Percentiles rank a stretch among this genome's conserved stretches.
These are phyloP conservation scores for Parasarocladium wereldwijsianum DNA, from an alignment of 2,329 filamentous ascomycete species.

Conservation along the genomic window DNA sequence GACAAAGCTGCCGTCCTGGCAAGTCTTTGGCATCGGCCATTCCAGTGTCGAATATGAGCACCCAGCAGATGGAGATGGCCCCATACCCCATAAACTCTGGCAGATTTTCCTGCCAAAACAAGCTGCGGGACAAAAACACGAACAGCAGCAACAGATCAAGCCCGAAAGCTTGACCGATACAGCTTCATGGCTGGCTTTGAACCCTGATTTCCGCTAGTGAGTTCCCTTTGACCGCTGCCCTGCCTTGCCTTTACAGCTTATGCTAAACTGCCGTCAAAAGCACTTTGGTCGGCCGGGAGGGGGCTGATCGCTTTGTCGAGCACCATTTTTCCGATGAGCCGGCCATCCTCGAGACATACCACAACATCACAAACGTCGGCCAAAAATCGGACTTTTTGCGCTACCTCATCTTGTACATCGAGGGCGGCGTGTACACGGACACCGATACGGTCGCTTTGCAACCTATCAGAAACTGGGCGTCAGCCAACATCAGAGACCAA, in stretches of 20 bases:
- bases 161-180: slow-evolving; percentile 2
- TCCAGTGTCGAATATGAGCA: no score
- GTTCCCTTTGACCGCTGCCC: neutral
- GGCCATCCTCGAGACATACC: slow-evolving; percentile 9
- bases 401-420: slow-evolving; percentile 11
- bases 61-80: no score
- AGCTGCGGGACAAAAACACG: neutral
- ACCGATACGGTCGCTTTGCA: slow-evolving; percentile 42
- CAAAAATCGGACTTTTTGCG: slow-evolving; percentile 15
- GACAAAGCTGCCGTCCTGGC: no score
- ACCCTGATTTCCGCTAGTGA: slow-evolving; percentile 7
- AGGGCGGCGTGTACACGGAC: slow-evolving; percentile 18
- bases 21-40: no score
- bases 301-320: slow-evolving; percentile 11
- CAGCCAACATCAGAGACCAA: slow-evolving; percentile 7
- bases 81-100: slow-evolving; percentile 6
- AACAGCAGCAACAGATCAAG: slow-evolving; percentile 1
- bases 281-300: slow-evolving; percentile 11
- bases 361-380: slow-evolving; percentile 11
- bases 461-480: slow-evolving; percentile 24
- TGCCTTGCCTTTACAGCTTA: neutral
- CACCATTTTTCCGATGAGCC: slow-evolving; percentile 4
- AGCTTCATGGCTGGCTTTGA: slow-evolving; percentile 6
- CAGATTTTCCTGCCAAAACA: slow-evolving; percentile 7
- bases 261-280: neutral